These are phyloP conservation scores for Gossypium stocksii DNA, from an alignment of 345 rosid species.

Conservation along the genomic window DNA sequence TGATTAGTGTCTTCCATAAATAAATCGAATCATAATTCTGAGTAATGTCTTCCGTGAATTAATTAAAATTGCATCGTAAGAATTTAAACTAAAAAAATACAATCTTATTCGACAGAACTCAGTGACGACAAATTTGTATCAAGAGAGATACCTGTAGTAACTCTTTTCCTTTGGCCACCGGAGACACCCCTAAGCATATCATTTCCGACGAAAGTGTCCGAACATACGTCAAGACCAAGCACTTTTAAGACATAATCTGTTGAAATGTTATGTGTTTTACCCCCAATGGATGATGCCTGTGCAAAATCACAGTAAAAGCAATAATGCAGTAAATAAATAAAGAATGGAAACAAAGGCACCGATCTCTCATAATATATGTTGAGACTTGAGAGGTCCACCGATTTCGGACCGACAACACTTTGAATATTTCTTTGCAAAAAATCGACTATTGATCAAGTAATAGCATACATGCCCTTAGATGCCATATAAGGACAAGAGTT, in stretches of 20 bases:
- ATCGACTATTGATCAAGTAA: too few relatives aligned
- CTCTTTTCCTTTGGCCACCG: conserved; percentile 92
- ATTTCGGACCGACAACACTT: too few relatives aligned
- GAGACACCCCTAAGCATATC: conserved; percentile 97
- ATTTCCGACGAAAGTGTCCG: conserved; percentile 83
- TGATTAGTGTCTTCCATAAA: background rate
- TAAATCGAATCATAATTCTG: too few relatives aligned
- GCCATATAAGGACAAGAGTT: too few relatives aligned
- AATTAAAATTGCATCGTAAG: too few relatives aligned
- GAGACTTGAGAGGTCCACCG: too few relatives aligned
- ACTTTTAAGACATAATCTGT: conserved; percentile 81
- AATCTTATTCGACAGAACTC: background rate
- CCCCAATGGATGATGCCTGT: conserved; percentile 79
- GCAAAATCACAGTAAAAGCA: background rate
- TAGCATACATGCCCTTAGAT: too few relatives aligned
- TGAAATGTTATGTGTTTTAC: conserved; percentile 67
- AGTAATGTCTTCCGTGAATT: too few relatives aligned
- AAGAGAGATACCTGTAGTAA: conserved; percentile 64
- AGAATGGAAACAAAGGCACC: background rate
- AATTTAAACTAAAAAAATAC: too few relatives aligned
- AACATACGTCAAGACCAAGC: conserved; percentile 87
- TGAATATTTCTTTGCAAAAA: too few relatives aligned
- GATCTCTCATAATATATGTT: background rate
- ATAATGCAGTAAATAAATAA: conserved; percentile 1
- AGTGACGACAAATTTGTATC: background rate